These are phyloP conservation scores for Oryza australiensis DNA, from an alignment of 176 grass and related monocot genomes.

Conservation along the genomic window DNA sequence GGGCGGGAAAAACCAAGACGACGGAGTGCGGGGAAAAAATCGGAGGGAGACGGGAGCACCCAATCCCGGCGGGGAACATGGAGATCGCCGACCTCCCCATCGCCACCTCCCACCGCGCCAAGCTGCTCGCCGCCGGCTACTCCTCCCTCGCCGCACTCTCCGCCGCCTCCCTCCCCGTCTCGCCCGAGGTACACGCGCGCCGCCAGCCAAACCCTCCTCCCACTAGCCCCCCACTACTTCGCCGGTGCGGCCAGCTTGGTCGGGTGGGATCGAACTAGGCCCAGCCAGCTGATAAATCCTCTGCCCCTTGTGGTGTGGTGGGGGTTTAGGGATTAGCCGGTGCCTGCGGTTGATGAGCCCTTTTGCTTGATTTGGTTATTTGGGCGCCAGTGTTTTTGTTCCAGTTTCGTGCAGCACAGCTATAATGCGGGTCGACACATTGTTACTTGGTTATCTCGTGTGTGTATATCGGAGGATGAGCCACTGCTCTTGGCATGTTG, in stretches of 20 bases:
- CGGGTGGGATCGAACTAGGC: no score
- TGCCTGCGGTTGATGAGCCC: not conserved
- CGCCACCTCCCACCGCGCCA: slow-evolving; percentile 28
- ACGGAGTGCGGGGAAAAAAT: not conserved
- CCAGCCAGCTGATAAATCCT: no score
- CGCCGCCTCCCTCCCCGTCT: slow-evolving; percentile 31
- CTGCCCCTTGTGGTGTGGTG: no score
- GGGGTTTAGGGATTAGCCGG: no score
- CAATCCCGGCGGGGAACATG: slow-evolving; percentile 3
- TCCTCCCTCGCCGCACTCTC: slow-evolving; percentile 37
- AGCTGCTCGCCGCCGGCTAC: slow-evolving; percentile 38
- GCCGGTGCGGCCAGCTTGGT: not conserved
- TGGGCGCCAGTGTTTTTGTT: not conserved
- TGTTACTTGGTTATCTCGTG: no score
- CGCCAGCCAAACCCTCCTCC: not conserved
- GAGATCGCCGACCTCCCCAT: slow-evolving; percentile 49
- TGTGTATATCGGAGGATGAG: not conserved
- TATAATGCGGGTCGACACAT: no score
- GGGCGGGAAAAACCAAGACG: no score
- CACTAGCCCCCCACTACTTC: not conserved
- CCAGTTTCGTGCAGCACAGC: not conserved
- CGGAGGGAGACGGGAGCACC: not conserved
- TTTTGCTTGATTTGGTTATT: not conserved
- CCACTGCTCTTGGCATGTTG: not conserved
- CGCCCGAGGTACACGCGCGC: slow-evolving; percentile 45